Evolutionary conservation across 345 rosid genomes (phyloP).

Genomic region (Syzygium oleosum): DNA sequence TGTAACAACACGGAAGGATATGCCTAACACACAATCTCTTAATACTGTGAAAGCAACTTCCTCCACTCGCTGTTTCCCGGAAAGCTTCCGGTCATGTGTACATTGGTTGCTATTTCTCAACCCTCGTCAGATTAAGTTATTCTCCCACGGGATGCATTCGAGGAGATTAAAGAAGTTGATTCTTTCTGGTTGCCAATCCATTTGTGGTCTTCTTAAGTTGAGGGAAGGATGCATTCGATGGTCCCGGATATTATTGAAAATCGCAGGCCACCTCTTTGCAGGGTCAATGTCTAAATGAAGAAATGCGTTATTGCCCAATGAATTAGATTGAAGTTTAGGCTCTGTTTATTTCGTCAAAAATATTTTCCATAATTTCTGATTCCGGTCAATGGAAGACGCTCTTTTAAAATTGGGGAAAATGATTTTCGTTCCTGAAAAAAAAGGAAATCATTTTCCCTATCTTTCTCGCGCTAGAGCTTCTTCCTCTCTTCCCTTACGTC

Average conservation of each 20-base stretch:
- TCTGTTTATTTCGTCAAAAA: too few relatives aligned
- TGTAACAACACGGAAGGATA: too few relatives aligned
- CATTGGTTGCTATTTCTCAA: not conserved
- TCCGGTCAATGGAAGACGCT: too few relatives aligned
- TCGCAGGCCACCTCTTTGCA: not conserved
- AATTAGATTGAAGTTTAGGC: not conserved
- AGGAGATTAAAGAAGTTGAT: not conserved
- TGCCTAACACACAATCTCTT: not conserved
- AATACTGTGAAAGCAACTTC: not conserved
- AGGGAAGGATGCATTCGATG: not conserved
- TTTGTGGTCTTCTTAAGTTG: not conserved
- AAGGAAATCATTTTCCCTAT: too few relatives aligned
- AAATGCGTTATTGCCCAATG: not conserved
- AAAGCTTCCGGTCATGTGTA: not conserved
- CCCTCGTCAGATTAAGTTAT: too few relatives aligned
- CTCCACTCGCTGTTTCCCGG: not conserved
- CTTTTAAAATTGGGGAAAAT: too few relatives aligned
- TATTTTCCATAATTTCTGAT: too few relatives aligned
- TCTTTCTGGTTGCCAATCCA: not conserved
- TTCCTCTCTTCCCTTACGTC: too few relatives aligned
- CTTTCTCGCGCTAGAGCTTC: too few relatives aligned
- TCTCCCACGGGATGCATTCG: not conserved
- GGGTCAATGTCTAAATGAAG: not conserved
- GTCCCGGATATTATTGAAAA: not conserved
- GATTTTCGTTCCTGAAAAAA: too few relatives aligned